phyloP scores from a whole-genome alignment of 345 rosid genomes.

The Melaleuca alternifolia region DNA sequence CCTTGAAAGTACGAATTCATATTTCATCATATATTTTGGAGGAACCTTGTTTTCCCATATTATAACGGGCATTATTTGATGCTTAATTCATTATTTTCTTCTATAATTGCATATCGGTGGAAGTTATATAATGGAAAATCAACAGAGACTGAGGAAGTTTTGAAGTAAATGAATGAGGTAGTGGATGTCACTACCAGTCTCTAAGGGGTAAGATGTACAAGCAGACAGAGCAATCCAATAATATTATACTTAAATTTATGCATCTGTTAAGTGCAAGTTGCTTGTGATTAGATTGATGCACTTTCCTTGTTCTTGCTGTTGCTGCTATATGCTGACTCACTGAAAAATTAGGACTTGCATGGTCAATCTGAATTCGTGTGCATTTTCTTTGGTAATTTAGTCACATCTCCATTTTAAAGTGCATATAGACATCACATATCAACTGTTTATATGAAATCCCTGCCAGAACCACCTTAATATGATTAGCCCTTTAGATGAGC shows the following conservation, averaged over 20 bases:
- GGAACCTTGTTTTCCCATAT: neutral
- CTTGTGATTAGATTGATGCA: neutral
- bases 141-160: neutral
- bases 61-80: neutral
- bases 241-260: neutral
- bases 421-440: neutral
- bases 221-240: neutral
- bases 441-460: neutral
- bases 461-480: neutral
- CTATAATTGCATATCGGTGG: neutral
- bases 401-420: neutral
- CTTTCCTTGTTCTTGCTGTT: neutral
- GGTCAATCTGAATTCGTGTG: neutral
- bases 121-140: neutral
- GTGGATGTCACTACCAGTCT: neutral
- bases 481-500: neutral
- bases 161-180: neutral
- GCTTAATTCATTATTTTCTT: neutral
- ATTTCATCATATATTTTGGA: neutral
- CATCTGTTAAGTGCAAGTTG: neutral
- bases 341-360: neutral
- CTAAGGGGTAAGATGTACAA: neutral
- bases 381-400: neutral
- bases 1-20: neutral
- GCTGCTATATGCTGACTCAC: neutral